phyloP scores from a whole-genome alignment of 1,139 yeast species.

The Taphrina deformans region DNA sequence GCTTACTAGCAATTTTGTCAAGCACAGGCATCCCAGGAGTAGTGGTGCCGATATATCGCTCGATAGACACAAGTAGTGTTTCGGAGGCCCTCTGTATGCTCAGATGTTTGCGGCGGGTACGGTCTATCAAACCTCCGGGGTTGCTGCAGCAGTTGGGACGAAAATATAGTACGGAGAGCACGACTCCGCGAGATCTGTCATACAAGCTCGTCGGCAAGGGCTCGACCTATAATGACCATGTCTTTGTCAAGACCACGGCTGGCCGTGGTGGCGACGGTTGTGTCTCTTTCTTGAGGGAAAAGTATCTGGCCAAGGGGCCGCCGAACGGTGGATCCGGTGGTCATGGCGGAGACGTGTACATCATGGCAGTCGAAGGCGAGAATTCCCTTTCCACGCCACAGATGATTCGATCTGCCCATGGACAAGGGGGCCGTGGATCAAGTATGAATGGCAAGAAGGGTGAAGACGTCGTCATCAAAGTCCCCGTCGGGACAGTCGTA shows the following conservation, averaged over 20 bases:
- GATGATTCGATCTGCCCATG: conserved; percentile 69
- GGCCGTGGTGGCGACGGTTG: conserved; percentile 91
- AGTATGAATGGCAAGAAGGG: conserved; percentile 87
- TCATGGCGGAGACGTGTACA: conserved; percentile 79
- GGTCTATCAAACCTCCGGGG: background rate
- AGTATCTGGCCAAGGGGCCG: conserved; percentile 82
- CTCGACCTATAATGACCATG: conserved; percentile 29
- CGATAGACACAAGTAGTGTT: too few relatives aligned
- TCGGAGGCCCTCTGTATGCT: background rate
- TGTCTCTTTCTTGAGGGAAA: conserved; percentile 81
- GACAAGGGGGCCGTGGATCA: conserved; percentile 66
- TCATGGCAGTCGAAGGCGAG: conserved; percentile 73
- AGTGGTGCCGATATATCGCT: background rate
- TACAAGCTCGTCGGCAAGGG: conserved; percentile 19
- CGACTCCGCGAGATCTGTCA: conserved; percentile 20
- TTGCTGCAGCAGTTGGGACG: background rate
- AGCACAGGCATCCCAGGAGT: too few relatives aligned
- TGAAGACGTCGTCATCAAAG: conserved; percentile 71
- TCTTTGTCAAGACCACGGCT: conserved; percentile 45
- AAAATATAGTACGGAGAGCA: background rate
- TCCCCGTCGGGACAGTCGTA: conserved; percentile 77
- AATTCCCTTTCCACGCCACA: conserved; percentile 63
- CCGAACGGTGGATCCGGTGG: conserved; percentile 99
- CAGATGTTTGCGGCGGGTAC: background rate
- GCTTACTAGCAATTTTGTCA: too few relatives aligned